Base-by-base conservation (phyloP, 2,329 filamentous ascomycete species). In the Aspergillus texensis region DNA sequence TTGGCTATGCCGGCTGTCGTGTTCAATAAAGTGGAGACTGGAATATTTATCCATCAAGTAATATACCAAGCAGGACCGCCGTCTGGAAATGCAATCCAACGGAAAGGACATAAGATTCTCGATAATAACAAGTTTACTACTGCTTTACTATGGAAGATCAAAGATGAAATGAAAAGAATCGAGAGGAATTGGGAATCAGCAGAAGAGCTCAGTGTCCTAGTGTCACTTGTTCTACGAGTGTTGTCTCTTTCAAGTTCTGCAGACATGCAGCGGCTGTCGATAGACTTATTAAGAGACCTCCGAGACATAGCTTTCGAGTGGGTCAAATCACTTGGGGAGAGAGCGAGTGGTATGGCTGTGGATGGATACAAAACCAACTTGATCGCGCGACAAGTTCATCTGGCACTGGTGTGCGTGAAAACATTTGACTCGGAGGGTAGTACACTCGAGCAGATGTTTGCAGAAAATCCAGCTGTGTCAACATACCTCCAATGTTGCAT, bases 121-220 rank as follows among this genome's bases (percentile, higher is more conserved):
- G 53, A 63, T 8, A 67, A 75, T 3, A 19, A 58, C 1, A 48
- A 28, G 1, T 78, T 77, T 62, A 62, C 73, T 1, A 3, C 21
- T 0, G 24, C 60, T 3, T 67, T 85, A 1, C 55, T 84, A 0
- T 14, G 24, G 0, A 68, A 70, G 4, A 62, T 86, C 1, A 11
- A 69, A 0, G 64, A 72, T 0, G 72, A 75, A 0, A 61, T 80
- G 1, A 57, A 59, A 0, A 75, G 75, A 0, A 76, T 85, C 10
- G 72, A 81, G 62, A 75, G 78, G n/a, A 87, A 85, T 59, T 87
- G 85, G 85, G 77, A 85, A 62, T 81, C 81, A 1, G 78, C 76
- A 16, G 65, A 76, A 36, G 78, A 80, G 0, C 67, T 84, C 3
- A 71, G 77, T 5, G 72, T 69, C 0, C 79, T 85, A 12, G 71